phyloP scores from a whole-genome alignment of 1,284 basidiomycete genomes.

The Rhodotorula mucilaginosa region DNA sequence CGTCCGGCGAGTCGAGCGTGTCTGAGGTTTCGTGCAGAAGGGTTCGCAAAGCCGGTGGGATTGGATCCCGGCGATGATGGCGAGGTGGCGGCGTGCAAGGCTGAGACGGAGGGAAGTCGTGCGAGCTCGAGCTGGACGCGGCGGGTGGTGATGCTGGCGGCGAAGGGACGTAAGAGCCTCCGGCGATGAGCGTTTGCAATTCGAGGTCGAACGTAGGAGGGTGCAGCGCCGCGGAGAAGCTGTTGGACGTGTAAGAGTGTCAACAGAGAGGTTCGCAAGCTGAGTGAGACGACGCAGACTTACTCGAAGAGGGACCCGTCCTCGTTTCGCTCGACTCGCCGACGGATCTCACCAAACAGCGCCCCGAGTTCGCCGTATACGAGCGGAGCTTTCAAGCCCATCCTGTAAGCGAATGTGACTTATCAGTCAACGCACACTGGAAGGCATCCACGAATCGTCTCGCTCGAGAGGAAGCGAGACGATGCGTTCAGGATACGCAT shows the following conservation, averaged over 20 bases:
- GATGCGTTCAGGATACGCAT: not conserved
- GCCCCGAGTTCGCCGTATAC: conserved; percentile 65
- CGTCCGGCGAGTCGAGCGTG: conserved; percentile 66
- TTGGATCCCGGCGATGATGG: conserved; percentile 12
- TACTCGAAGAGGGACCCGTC: conserved; percentile 65
- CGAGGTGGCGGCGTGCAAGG: conserved; percentile 47
- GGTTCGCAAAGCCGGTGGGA: conserved; percentile 57
- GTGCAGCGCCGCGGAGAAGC: conserved; percentile 70
- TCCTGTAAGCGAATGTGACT: conserved; percentile 51
- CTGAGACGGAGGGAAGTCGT: conserved; percentile 52
- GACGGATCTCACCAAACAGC: conserved; percentile 66
- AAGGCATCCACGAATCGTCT: too few relatives aligned
- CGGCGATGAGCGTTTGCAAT: conserved; percentile 65
- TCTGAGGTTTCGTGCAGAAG: conserved; percentile 68
- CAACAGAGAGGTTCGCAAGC: conserved; percentile 9
- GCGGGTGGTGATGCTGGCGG: conserved; percentile 59
- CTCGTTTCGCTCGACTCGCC: conserved; percentile 60
- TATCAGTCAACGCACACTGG: too few relatives aligned
- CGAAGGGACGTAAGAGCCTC: conserved; percentile 52
- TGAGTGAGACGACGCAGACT: conserved; percentile 21
- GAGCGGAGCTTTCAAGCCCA: conserved; percentile 73
- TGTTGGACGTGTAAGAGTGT: conserved; percentile 44
- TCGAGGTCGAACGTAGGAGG: conserved; percentile 67
- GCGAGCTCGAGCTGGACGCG: conserved; percentile 46
- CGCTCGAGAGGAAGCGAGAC: not conserved